Conservation (phyloP, 176 grass and related monocot species). For the Alopecurus myosuroides region DNA sequence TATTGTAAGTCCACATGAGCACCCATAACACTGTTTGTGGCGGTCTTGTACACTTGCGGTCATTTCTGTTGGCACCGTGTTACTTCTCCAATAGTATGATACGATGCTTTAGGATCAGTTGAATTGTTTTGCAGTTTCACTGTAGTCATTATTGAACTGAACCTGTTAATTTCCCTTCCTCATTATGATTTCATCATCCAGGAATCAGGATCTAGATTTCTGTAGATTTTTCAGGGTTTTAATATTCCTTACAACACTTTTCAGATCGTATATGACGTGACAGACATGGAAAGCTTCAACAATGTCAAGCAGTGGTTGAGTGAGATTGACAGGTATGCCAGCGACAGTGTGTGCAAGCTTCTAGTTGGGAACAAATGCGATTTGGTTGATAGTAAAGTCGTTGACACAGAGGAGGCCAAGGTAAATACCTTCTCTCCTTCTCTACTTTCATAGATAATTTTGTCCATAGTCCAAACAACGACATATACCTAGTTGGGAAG, state of each 20-base stretch:
- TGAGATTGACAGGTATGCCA: conserved; percentile 98
- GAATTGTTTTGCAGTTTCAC: background rate
- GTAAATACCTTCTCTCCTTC: conserved; percentile 15
- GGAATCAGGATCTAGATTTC: background rate
- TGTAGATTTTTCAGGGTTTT: background rate
- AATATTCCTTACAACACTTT: background rate
- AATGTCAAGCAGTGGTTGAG: conserved; percentile 91
- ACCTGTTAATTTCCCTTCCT: background rate
- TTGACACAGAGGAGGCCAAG: conserved; percentile 81
- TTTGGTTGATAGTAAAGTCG: conserved; percentile 81
- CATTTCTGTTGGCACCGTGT: background rate
- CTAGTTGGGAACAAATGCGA: conserved; percentile 96
- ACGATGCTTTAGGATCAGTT: background rate
- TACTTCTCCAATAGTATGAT: background rate
- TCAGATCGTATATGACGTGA: conserved; percentile 94
- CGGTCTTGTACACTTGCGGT: background rate
- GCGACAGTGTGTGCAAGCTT: conserved; percentile 93
- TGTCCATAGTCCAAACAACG: background rate
- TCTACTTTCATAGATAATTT: background rate
- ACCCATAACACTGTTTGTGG: background rate
- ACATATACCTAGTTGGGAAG: background rate
- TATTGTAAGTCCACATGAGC: conserved; percentile 49
- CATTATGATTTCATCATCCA: background rate
- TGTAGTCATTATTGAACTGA: background rate
- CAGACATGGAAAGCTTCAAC: conserved; percentile 84